A percentile compares a stretch with the other conserved stretches of the same genome.
Conservation (phyloP, 139 green algal genomes). For the Chlorella sp. region DNA sequence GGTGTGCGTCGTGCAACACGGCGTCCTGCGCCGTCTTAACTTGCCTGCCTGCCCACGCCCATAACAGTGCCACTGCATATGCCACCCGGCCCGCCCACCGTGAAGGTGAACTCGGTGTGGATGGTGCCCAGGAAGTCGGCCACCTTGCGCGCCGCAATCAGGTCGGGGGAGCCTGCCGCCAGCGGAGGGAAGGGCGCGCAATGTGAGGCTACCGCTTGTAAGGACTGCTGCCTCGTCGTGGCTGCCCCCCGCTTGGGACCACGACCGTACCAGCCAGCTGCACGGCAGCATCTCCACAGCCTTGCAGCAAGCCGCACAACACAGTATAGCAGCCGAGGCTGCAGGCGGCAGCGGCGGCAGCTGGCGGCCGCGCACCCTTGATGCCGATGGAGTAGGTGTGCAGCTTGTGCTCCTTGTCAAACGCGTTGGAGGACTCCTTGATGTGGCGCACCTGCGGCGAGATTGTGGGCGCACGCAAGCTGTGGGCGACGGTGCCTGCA, state of each 20-base stretch:
- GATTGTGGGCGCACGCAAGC: no score
- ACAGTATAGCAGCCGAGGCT: background rate
- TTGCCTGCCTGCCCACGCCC: no score
- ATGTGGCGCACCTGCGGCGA: constrained; percentile 56
- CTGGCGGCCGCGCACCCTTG: constrained; percentile 1
- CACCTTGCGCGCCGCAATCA: constrained; percentile 89
- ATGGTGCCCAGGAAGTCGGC: constrained; percentile 91
- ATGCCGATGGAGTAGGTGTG: constrained; percentile 95
- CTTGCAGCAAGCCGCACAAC: background rate
- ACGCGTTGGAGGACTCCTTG: constrained; percentile 62
- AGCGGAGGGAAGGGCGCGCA: no score
- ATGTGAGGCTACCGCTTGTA: no score
- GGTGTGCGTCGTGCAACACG: no score
- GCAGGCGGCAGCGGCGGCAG: background rate
- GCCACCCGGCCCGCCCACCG: constrained; percentile 38
- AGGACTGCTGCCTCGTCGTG: no score
- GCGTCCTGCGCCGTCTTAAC: no score
- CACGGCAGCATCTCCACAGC: no score
- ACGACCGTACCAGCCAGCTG: no score
- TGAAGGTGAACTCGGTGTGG: constrained; percentile 99
- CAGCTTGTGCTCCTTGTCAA: constrained; percentile 65
- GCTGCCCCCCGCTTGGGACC: no score
- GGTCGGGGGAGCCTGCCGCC: constrained; percentile 85
- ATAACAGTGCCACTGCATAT: no score
- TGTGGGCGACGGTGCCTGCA: no score